Evolutionary conservation across 2,329 filamentous ascomycete genomes (phyloP).

Genomic region (Pseudopyrenochaeta lycopersici): DNA sequence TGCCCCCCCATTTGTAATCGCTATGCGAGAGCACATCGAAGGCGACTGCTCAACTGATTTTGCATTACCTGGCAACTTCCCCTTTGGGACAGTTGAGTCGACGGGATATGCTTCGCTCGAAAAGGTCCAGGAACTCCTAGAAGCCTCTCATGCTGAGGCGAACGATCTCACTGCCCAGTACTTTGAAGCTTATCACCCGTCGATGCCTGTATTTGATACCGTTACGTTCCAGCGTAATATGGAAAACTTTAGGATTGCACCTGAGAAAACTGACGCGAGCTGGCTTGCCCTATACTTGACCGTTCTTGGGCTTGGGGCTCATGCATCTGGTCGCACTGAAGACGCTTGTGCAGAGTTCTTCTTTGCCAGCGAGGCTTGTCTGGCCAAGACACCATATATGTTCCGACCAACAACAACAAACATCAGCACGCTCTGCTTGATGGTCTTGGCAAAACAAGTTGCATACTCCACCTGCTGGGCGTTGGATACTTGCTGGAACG

Average conservation of each 20-base stretch:
- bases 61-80: slow-evolving; percentile 29
- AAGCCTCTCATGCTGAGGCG: slow-evolving; percentile 1
- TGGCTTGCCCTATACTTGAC: slow-evolving; percentile 29
- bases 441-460: slow-evolving; percentile 33
- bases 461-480: slow-evolving; percentile 33
- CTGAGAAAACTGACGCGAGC: slow-evolving; percentile 7
- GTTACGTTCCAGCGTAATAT: slow-evolving; percentile 13
- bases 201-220: slow-evolving; percentile 18
- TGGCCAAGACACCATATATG: slow-evolving; percentile 31
- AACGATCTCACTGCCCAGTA: slow-evolving; percentile 19
- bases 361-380: slow-evolving; percentile 30
- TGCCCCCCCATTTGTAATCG: slow-evolving; percentile 14
- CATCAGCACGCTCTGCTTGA: slow-evolving; percentile 28
- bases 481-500: slow-evolving; percentile 30
- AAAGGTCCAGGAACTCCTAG: slow-evolving; percentile 14
- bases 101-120: slow-evolving; percentile 19
- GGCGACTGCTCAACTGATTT: slow-evolving; percentile 24
- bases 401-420: slow-evolving; percentile 19
- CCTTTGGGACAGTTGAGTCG: slow-evolving; percentile 24
- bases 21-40: slow-evolving; percentile 20
- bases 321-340: slow-evolving; percentile 6
- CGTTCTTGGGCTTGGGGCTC: slow-evolving; percentile 30
- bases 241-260: slow-evolving; percentile 9
- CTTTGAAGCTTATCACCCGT: slow-evolving; percentile 17
- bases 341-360: slow-evolving; percentile 20